Evolutionary conservation across 768 basidiomycete species (phyloP).

Genomic region (Gautieria morchelliformis): DNA sequence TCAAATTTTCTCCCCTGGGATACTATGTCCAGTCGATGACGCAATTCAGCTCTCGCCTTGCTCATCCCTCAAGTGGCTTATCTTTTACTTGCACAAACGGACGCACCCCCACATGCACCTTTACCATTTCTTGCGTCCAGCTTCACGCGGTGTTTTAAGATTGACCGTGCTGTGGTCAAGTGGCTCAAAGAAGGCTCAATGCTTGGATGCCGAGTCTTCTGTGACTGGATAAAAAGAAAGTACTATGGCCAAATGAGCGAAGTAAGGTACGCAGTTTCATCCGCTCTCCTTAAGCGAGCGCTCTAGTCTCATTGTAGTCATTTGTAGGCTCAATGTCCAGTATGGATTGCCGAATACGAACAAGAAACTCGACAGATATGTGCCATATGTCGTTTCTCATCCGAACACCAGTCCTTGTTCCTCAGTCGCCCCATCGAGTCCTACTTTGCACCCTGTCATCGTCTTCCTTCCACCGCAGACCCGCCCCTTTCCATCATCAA

Average conservation of each 20-base stretch:
- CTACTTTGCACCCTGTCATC: neutral
- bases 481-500: conserved; percentile 3
- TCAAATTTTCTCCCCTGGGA: neutral
- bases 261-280: neutral
- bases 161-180: conserved; percentile 4
- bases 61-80: conserved; percentile 3
- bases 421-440: neutral
- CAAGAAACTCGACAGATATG: conserved; percentile 7
- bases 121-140: neutral
- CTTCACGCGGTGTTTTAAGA: conserved; percentile 1
- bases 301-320: neutral
- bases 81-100: conserved; percentile 1
- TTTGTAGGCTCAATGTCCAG: neutral
- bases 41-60: neutral
- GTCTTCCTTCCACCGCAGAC: conserved; percentile 9
- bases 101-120: neutral
- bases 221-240: conserved; percentile 2
- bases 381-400: neutral
- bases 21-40: neutral
- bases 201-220: neutral
- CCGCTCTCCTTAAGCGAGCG: neutral
- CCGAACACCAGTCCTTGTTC: neutral
- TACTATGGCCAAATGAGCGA: neutral
- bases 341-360: neutral
- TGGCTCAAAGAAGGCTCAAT: neutral